Evolutionary conservation across 2,329 filamentous ascomycete species (phyloP), one percentile per base, ranked within the genome.

Genomic region (Acephala macrosclerotiorum): DNA sequence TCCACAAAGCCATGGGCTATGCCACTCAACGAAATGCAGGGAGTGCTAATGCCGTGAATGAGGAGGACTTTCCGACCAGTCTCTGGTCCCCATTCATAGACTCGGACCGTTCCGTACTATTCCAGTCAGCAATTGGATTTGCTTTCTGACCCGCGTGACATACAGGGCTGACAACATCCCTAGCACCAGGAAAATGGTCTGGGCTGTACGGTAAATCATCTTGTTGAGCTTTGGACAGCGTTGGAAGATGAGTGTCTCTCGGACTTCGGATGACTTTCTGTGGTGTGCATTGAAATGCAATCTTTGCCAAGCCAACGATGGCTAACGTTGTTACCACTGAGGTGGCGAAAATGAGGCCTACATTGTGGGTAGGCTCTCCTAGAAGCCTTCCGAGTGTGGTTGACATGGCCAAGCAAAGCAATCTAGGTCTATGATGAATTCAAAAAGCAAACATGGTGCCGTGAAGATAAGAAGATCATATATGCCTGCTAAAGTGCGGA

Each of bases 31-130:
- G 91, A 85, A 57, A 94, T 81, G 67, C 88, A 89, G 0, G 93
- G 93, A 6, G 92, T 96, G 58, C 88, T 91, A 73, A 96, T 94
- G 5, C 93, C 93, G 77, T 95, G 93, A 18, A 96, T 79, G 29
- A 96, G 80, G 16, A 96, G 79, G 0, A 95, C 88, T 73, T 89
- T 93, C 33, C 87, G 84, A 1, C 92, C 92, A 40, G 84, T 80
- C 65, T 87, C 84, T 0, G 91, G 91, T 0, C 93, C 93, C 85
- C 90, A 96, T 81, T 96, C 93, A 75, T 93, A 95, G 2, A 92
- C 89, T 55, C 89, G 82, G 67, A 92, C 86, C 4, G 80, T 86
- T 18, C 93, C 92, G 74, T 92, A 94, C 6, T 75, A 33, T 42
- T 33, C 22, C 22, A 16, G 38, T 60, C 35, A 62, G 57, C 36